A percentile compares a stretch with the other conserved stretches of the same genome.
Evolutionary conservation across 257 asterid species (phyloP).

Genomic region (Vinca minor): DNA sequence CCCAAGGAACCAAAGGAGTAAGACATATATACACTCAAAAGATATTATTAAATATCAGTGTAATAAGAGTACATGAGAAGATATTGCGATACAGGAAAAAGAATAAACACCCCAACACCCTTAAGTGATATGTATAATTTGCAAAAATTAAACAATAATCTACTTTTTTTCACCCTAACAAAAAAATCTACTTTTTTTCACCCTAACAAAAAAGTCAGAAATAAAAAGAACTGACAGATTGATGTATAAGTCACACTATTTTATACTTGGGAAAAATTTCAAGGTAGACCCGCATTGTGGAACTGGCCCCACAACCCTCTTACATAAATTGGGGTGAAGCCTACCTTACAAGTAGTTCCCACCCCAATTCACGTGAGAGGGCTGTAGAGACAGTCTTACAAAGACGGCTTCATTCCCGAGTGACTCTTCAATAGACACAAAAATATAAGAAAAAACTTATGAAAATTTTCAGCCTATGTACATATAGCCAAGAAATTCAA

Average conservation of each 20-base stretch:
- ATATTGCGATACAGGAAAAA: not conserved
- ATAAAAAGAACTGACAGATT: not conserved
- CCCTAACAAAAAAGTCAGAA: not conserved
- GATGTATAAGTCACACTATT: not conserved
- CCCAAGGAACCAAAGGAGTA: not conserved
- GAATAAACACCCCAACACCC: not conserved
- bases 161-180: not conserved
- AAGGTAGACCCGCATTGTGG: too few relatives aligned
- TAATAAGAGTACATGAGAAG: not conserved
- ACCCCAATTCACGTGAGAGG: too few relatives aligned
- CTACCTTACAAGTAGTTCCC: too few relatives aligned
- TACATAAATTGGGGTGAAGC: too few relatives aligned
- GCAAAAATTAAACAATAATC: not conserved
- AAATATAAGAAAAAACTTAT: not conserved
- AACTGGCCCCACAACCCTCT: too few relatives aligned
- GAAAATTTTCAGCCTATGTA: slow-evolving; percentile 1
- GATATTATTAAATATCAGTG: not conserved
- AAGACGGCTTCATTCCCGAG: too few relatives aligned
- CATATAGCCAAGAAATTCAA: slow-evolving; percentile 1
- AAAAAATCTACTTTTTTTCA: not conserved
- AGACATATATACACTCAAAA: too few relatives aligned
- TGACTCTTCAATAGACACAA: not conserved
- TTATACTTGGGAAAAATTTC: not conserved
- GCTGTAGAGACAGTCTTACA: too few relatives aligned
- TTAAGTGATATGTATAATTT: not conserved